Evolutionary conservation across 768 basidiomycete genomes (phyloP).

Genomic region (Rhodotorula diobovata): DNA sequence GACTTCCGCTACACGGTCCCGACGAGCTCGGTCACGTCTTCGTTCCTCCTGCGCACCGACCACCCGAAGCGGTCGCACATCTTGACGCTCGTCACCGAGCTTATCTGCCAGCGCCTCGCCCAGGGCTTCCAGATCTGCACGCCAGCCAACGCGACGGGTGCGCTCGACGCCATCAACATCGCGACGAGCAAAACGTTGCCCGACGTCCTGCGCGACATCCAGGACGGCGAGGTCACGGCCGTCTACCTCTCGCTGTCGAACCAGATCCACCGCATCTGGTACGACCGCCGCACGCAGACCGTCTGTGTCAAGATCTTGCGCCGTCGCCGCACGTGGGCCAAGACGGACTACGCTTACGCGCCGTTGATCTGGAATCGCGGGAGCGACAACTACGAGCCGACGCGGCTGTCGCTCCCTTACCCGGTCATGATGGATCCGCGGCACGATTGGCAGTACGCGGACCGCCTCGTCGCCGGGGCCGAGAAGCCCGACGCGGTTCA

Average conservation of each 20-base stretch:
- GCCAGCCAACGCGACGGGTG: slow-evolving; percentile 59
- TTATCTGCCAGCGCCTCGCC: slow-evolving; percentile 84
- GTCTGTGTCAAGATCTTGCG: slow-evolving; percentile 85
- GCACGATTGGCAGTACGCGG: slow-evolving; percentile 45
- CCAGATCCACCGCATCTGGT: slow-evolving; percentile 87
- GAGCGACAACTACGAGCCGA: slow-evolving; percentile 8
- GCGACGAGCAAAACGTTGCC: slow-evolving; percentile 40
- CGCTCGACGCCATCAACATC: slow-evolving; percentile 20
- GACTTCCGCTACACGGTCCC: slow-evolving; percentile 78
- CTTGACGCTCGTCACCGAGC: slow-evolving; percentile 64
- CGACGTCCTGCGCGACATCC: slow-evolving; percentile 45
- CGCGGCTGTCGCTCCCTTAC: slow-evolving; percentile 30
- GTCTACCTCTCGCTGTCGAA: slow-evolving; percentile 92
- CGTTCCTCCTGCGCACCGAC: slow-evolving; percentile 74
- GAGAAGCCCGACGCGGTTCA: slow-evolving; percentile 70
- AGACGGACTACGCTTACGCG: slow-evolving; percentile 65
- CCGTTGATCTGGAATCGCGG: slow-evolving; percentile 75
- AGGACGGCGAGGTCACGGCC: slow-evolving; percentile 53
- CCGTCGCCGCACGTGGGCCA: slow-evolving; percentile 56
- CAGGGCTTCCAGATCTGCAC: slow-evolving; percentile 92
- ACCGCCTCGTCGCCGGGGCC: slow-evolving; percentile 50
- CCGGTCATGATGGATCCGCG: slow-evolving; percentile 38
- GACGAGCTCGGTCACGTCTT: slow-evolving; percentile 74
- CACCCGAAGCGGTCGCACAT: slow-evolving; percentile 47
- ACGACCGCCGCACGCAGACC: slow-evolving; percentile 67